Percentiles rank a stretch among this genome's conserved stretches.
Conservation (phyloP, 2,329 filamentous ascomycete species). For the Thielaviopsis euricoi region DNA sequence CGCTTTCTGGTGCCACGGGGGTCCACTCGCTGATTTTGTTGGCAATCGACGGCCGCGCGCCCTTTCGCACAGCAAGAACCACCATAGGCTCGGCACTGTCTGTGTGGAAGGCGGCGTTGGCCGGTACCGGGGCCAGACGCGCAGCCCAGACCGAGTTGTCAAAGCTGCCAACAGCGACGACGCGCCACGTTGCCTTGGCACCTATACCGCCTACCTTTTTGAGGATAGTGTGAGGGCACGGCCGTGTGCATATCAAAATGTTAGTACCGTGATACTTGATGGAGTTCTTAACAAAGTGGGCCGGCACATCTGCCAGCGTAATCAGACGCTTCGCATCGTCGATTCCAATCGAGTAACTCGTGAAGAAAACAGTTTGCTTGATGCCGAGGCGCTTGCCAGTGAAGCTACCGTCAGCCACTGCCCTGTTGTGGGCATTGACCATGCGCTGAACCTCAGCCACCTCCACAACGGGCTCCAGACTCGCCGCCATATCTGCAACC, state of each 20-base stretch:
- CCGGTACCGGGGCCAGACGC: slow-evolving; percentile 54
- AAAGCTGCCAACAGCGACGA: slow-evolving; percentile 56
- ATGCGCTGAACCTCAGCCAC: slow-evolving; percentile 74
- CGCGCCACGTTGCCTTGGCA: slow-evolving; percentile 67
- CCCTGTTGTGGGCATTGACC: slow-evolving; percentile 70
- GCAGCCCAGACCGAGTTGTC: slow-evolving; percentile 83
- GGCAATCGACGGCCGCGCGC: slow-evolving; percentile 63
- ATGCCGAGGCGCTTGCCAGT: slow-evolving; percentile 41
- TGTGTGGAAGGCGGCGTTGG: slow-evolving; percentile 53
- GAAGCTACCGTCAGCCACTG: slow-evolving; percentile 23
- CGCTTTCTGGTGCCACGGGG: slow-evolving; percentile 51
- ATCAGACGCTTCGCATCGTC: slow-evolving; percentile 58
- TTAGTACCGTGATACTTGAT: slow-evolving; percentile 74
- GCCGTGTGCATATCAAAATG: slow-evolving; percentile 73
- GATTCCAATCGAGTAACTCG: slow-evolving; percentile 68
- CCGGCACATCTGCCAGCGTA: slow-evolving; percentile 48
- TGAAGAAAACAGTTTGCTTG: slow-evolving; percentile 80
- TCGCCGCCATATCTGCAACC: slow-evolving; percentile 59
- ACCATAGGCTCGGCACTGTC: slow-evolving; percentile 66
- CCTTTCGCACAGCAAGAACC: slow-evolving; percentile 64
- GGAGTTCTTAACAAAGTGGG: slow-evolving; percentile 47
- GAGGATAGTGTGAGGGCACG: slow-evolving; percentile 54
- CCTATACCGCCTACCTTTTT: slow-evolving; percentile 79
- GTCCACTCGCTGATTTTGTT: slow-evolving; percentile 72
- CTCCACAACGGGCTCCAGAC: slow-evolving; percentile 62